Conservation (phyloP, 1,139 yeast species). For the Nakaseomyces glabratus region DNA sequence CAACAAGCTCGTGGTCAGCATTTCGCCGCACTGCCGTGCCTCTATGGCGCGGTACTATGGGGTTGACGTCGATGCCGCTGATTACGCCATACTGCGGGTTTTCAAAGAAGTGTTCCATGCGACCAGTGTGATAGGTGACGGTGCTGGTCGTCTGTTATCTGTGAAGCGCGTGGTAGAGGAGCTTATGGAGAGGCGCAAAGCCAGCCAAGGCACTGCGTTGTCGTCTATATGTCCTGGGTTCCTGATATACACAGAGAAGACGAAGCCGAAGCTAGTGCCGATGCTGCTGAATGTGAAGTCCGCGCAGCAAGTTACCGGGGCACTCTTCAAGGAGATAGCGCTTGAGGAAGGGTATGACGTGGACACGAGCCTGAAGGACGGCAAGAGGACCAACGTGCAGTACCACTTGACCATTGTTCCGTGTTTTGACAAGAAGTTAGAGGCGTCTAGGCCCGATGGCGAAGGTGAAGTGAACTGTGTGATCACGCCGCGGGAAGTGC, state of each 20-base stretch:
- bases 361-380: too few relatives aligned
- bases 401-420: conserved; percentile 92
- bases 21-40: conserved; percentile 80
- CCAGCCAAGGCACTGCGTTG: conserved; percentile 30
- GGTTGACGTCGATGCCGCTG: conserved; percentile 47
- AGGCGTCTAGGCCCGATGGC: conserved; percentile 77
- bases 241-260: conserved; percentile 91
- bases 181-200: conserved; percentile 29
- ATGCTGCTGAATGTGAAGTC: conserved; percentile 59
- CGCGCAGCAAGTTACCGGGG: conserved; percentile 90
- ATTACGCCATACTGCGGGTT: conserved; percentile 49
- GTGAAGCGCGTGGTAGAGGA: conserved; percentile 52
- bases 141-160: conserved; percentile 67
- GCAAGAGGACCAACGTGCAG: conserved; percentile 33
- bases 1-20: conserved; percentile 57
- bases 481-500: conserved; percentile 78
- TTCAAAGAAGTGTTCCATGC: conserved; percentile 60
- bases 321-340: conserved; percentile 48
- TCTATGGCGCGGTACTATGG: conserved; percentile 67
- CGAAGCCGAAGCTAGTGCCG: conserved; percentile 77
- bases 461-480: conserved; percentile 81
- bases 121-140: conserved; percentile 71
- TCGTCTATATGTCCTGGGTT: conserved; percentile 90
- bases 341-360: too few relatives aligned
- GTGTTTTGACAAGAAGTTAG: conserved; percentile 91